A percentile compares a stretch with the other conserved stretches of the same genome.
These are phyloP conservation scores for Suhomyces xylopsoci DNA, from an alignment of 805 yeast genomes.

Conservation along the genomic window DNA sequence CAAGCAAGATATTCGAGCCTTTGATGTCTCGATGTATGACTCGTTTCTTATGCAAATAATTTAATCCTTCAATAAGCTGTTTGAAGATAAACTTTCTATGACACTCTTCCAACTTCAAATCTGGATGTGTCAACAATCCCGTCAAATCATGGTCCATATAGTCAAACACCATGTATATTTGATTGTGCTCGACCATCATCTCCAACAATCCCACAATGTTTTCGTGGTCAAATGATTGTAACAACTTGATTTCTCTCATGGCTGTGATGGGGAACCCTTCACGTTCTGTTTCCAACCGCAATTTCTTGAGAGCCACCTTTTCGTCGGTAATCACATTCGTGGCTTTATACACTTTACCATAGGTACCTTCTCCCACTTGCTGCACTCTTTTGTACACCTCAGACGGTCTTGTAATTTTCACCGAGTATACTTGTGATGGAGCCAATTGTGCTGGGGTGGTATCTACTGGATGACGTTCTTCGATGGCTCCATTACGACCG, in stretches of 20 bases:
- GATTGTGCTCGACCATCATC: slow-evolving; percentile 79
- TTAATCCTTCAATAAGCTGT: slow-evolving; percentile 66
- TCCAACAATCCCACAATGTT: slow-evolving; percentile 81
- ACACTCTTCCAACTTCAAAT: slow-evolving; percentile 55
- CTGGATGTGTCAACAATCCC: slow-evolving; percentile 78
- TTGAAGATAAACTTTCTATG: slow-evolving; percentile 65
- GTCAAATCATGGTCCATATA: slow-evolving; percentile 92
- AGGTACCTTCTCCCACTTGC: slow-evolving; percentile 99
- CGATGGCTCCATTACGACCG: neutral
- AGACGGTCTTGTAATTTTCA: slow-evolving; percentile 23
- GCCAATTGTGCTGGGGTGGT: neutral
- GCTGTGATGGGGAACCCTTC: slow-evolving; percentile 98
- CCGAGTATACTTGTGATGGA: slow-evolving; percentile 30
- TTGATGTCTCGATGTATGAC: slow-evolving; percentile 80
- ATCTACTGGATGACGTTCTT: slow-evolving; percentile 6
- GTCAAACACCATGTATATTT: slow-evolving; percentile 86
- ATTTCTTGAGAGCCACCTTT: slow-evolving; percentile 80
- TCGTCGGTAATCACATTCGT: slow-evolving; percentile 63
- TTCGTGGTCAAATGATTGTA: slow-evolving; percentile 78
- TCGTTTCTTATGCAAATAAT: slow-evolving; percentile 63
- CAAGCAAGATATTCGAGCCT: slow-evolving; percentile 72
- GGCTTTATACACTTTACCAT: slow-evolving; percentile 94
- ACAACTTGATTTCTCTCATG: slow-evolving; percentile 79
- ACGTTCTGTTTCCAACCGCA: slow-evolving; percentile 80
- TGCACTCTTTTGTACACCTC: slow-evolving; percentile 63